Base-by-base conservation (phyloP, 1,284 basidiomycete genomes). In the Tilletiopsis washingtonensis region DNA sequence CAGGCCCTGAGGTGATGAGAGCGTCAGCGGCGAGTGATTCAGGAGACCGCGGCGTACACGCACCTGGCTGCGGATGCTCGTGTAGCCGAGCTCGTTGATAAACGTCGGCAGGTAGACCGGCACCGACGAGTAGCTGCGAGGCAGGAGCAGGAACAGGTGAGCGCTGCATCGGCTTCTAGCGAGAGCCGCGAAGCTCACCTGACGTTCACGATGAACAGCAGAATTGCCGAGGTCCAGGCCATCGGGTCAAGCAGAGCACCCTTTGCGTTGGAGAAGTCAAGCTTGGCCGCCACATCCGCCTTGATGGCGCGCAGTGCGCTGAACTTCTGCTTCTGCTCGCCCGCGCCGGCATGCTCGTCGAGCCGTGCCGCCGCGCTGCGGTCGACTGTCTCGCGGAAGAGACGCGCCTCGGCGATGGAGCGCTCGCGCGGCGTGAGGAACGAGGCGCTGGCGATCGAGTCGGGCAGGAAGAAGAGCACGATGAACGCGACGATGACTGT, bases 51-150 rank as follows among this genome's bases (percentile, higher is more conserved):
- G 14, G 34, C 34, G 14, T 14, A n/a, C 14, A 14, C n/a, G 34
- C 34, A 14, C n/a, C 17, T 25, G 19, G 11, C 11, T 15, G 7
- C 19, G 19, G 43, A 59, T 54, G 34, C 51, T 59, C 14, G 59
- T 55, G 46, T 60, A 69, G 0, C 70, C 70, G 59, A 68, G 62
- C 24, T 64, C 57, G 4, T 57, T 26, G 7, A 73, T 43, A 20
- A 72, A 58, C 21, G 62, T 68, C 2, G 69, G 70, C 2, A 62
- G 44, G 59, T 69, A 73, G 43, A 72, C 66, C 14, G 70, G 65
- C 4, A 73, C 53, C 12, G 46, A 46, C 15, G 59, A 60, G 40
- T 67, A 70, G n/a, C n/a, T n/a, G n/a, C n/a, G n/a, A n/a, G n/a
- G n/a, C n/a, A n/a, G n/a, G n/a, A n/a, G n/a, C n/a, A n/a, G n/a